A percentile compares a stretch with the other conserved stretches of the same genome.
Conservation (phyloP, 495 filamentous ascomycete species). For the Geopyxis carbonaria region DNA sequence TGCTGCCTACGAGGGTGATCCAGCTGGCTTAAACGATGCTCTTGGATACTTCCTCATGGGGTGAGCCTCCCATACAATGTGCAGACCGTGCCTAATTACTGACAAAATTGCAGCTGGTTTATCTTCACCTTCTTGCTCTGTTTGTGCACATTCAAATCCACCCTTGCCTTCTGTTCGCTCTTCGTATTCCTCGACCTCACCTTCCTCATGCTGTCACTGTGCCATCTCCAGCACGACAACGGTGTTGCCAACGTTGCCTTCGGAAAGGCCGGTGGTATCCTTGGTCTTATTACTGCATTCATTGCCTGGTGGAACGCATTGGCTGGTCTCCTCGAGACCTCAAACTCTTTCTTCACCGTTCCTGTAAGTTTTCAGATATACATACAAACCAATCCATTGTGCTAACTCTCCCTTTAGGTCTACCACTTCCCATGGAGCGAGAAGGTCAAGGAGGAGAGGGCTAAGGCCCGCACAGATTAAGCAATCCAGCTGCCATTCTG, state of each 20-base stretch:
- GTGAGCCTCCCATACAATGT: conserved; percentile 27
- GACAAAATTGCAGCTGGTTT: conserved; percentile 50
- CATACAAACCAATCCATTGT: conserved; percentile 9
- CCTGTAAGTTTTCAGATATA: conserved; percentile 33
- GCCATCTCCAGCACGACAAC: conserved; percentile 39
- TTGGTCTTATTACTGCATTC: conserved; percentile 78
- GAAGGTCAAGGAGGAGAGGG: conserved; percentile 40
- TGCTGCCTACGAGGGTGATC: conserved; percentile 28
- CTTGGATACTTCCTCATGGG: conserved; percentile 76
- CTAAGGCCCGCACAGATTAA: conserved; percentile 4
- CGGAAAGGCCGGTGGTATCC: conserved; percentile 65
- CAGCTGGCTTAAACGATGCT: conserved; percentile 40
- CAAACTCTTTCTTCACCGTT: conserved; percentile 86
- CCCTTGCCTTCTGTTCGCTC: conserved; percentile 86
- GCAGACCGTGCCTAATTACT: not conserved
- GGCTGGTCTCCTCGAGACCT: conserved; percentile 84
- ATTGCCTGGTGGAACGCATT: conserved; percentile 93
- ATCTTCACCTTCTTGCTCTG: conserved; percentile 88
- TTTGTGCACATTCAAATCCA: conserved; percentile 79
- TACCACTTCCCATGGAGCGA: conserved; percentile 95
- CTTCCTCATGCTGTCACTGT: conserved; percentile 73
- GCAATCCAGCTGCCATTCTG: too few species aligned
- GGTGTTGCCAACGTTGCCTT: conserved; percentile 30
- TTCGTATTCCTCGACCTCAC: conserved; percentile 89
- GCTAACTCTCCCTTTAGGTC: conserved; percentile 30